Base-by-base conservation (phyloP, 2,329 filamentous ascomycete species). In the Seiridium unicorne region DNA sequence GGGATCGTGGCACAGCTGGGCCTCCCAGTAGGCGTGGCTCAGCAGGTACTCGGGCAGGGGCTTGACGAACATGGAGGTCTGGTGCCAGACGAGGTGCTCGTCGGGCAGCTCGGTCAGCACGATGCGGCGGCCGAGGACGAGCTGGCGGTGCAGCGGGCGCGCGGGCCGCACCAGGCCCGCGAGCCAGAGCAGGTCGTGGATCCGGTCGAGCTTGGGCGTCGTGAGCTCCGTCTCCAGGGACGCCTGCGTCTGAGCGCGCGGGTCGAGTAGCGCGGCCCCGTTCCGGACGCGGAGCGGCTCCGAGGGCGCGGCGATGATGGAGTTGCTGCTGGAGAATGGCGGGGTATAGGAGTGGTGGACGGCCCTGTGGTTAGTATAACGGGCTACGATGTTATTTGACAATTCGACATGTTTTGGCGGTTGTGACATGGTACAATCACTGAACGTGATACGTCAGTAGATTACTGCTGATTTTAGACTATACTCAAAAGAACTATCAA, bases 31-130 rank as follows among this genome's bases (percentile, higher is more conserved):
- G 10, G 9, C 13, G 10, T 26, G 31, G 32, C 32, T 5, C 18
- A 56, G 54, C 5, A 46, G 54, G 31, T 44, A 56, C 11, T 44
- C 38, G 4, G 54, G 54, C 26, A 56, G 8, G 6, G 54, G 54
- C 13, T 56, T 56, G 3, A 56, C 7, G 36, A 56, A 56, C 7
- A 56, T 44, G n/a, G 18, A 46, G 36, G n/a, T n/a, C n/a, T 46
- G 13, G n/a, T 56, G 54, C 76, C 76, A 79, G 35, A 79, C 65
- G 44, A 77, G 72, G 55, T 78, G 76, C 34, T 78, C 67, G 35
- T 76, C 72, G 7, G 74, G 65, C 9, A 67, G 69, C 57, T 79
- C 76, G 26, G 73, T 76, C 51, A 78, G 63, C 38, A 67, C 59
- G 40, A 78, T 73, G 1, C 74, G 69, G 46, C 74, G 68, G 1